Evolutionary conservation across 2,329 filamentous ascomycete species (phyloP).

Genomic region (Dryadomyces sulphureus): DNA sequence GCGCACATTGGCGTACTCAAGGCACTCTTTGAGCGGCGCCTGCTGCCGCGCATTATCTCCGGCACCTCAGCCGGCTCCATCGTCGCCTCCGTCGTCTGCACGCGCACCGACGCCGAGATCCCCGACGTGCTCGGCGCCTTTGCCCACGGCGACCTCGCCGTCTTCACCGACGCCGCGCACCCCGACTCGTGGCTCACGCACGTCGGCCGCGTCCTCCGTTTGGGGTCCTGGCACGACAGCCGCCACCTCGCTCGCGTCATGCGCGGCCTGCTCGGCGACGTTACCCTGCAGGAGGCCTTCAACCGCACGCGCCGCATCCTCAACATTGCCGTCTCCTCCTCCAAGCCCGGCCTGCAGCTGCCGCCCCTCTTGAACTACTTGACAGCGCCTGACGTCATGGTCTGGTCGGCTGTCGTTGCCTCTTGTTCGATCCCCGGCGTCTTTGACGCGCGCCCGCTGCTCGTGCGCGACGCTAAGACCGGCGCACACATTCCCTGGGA

Average conservation of each 20-base stretch:
- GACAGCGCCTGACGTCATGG: slow-evolving; percentile 84
- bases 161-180: slow-evolving; percentile 52
- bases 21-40: slow-evolving; percentile 55
- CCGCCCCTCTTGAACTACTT: slow-evolving; percentile 82
- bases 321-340: slow-evolving; percentile 88
- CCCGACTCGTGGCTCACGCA: slow-evolving; percentile 53
- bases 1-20: slow-evolving; percentile 82
- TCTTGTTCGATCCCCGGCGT: slow-evolving; percentile 86
- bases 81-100: slow-evolving; percentile 67
- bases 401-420: slow-evolving; percentile 92
- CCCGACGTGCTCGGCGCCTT: slow-evolving; percentile 54
- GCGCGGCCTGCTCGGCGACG: slow-evolving; percentile 65
- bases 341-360: slow-evolving; percentile 72
- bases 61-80: slow-evolving; percentile 81
- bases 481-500: slow-evolving; percentile 72
- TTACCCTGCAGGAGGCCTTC: slow-evolving; percentile 92
- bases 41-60: slow-evolving; percentile 76
- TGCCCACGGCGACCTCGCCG: slow-evolving; percentile 63
- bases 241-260: slow-evolving; percentile 69
- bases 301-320: slow-evolving; percentile 84
- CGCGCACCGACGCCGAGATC: slow-evolving; percentile 64
- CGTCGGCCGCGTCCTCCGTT: slow-evolving; percentile 59
- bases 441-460: slow-evolving; percentile 63
- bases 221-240: slow-evolving; percentile 76
- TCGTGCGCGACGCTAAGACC: slow-evolving; percentile 74